These are phyloP conservation scores for Phytophthora multivora DNA, from an alignment of 352 stramenopile genomes.

Conservation along the genomic window DNA sequence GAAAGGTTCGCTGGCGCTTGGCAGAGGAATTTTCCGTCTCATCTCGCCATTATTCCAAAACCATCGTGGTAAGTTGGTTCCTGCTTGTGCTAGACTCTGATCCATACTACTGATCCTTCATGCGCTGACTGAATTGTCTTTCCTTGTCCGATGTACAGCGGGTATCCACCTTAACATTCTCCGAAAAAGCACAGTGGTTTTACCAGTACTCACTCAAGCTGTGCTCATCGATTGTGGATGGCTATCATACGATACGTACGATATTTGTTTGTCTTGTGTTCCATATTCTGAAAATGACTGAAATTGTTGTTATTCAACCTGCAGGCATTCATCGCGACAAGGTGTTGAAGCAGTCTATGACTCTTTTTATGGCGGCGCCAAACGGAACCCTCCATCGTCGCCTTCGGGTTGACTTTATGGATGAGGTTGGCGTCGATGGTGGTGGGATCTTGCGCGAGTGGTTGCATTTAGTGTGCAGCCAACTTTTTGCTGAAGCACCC, in stretches of 20 bases:
- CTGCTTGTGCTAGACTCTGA: background rate
- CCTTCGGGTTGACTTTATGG: constrained; percentile 87
- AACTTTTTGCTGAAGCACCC: constrained; percentile 57
- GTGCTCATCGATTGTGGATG: constrained; percentile 53
- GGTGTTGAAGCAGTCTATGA: constrained; percentile 72
- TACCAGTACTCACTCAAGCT: constrained; percentile 69
- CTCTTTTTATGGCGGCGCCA: constrained; percentile 59
- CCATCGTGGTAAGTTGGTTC: constrained; percentile 22
- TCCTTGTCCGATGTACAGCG: constrained; percentile 29
- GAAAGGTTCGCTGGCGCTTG: constrained; percentile 23
- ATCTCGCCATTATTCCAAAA: constrained; percentile 38
- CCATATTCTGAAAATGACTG: background rate
- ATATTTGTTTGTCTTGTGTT: background rate
- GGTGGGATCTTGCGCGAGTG: constrained; percentile 83
- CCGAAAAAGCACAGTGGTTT: constrained; percentile 72
- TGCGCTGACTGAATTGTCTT: background rate
- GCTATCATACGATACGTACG: constrained; percentile 74
- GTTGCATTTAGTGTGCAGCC: constrained; percentile 71
- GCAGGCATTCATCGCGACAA: constrained; percentile 70
- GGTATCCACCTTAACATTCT: constrained; percentile 50
- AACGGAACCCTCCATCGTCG: constrained; percentile 58
- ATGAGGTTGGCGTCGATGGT: constrained; percentile 77
- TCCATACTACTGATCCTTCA: background rate
- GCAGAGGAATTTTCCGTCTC: constrained; percentile 32
- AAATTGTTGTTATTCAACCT: background rate